Evolutionary conservation across 768 basidiomycete species (phyloP).

Genomic region (Boletus rex-veris): DNA sequence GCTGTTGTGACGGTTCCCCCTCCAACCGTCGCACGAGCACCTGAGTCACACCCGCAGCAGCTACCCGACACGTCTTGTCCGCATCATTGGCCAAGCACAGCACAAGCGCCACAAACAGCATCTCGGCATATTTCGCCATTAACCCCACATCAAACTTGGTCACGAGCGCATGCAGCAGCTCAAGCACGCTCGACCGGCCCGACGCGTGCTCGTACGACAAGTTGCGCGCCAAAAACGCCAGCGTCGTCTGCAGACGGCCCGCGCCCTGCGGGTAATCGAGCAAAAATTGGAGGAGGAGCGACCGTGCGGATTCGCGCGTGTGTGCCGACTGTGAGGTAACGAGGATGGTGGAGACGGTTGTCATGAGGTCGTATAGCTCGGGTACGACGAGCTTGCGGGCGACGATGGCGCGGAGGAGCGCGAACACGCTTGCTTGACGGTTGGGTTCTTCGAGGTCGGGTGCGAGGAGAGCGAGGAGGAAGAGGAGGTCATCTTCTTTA

Average conservation of each 20-base stretch:
- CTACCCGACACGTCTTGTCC: slow-evolving; percentile 82
- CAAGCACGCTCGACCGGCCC: slow-evolving; percentile 91
- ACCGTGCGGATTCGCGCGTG: slow-evolving; percentile 89
- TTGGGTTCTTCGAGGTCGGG: slow-evolving; percentile 90
- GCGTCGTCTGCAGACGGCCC: slow-evolving; percentile 80
- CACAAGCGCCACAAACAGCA: slow-evolving; percentile 87
- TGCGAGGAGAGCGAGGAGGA: slow-evolving; percentile 77
- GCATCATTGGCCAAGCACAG: slow-evolving; percentile 95
- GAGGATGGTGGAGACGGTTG: slow-evolving; percentile 84
- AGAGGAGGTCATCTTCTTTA: slow-evolving; percentile 85
- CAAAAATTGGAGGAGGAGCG: slow-evolving; percentile 87
- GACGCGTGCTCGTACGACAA: slow-evolving; percentile 87
- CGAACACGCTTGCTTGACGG: slow-evolving; percentile 82
- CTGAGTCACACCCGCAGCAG: slow-evolving; percentile 83
- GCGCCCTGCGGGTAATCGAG: slow-evolving; percentile 97
- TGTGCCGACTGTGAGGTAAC: slow-evolving; percentile 89
- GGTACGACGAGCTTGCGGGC: slow-evolving; percentile 89
- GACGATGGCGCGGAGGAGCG: slow-evolving; percentile 87
- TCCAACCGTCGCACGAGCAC: slow-evolving; percentile 68
- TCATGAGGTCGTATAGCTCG: slow-evolving; percentile 97
- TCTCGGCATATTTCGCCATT: slow-evolving; percentile 75
- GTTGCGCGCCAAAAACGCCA: slow-evolving; percentile 91
- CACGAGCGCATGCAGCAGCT: slow-evolving; percentile 81
- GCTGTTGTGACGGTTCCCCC: slow-evolving; percentile 50
- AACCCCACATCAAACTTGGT: slow-evolving; percentile 77